A percentile compares a stretch with the other conserved stretches of the same genome.
Evolutionary conservation across 805 yeast genomes (phyloP).

Genomic region (Wickerhamiella azyma): DNA sequence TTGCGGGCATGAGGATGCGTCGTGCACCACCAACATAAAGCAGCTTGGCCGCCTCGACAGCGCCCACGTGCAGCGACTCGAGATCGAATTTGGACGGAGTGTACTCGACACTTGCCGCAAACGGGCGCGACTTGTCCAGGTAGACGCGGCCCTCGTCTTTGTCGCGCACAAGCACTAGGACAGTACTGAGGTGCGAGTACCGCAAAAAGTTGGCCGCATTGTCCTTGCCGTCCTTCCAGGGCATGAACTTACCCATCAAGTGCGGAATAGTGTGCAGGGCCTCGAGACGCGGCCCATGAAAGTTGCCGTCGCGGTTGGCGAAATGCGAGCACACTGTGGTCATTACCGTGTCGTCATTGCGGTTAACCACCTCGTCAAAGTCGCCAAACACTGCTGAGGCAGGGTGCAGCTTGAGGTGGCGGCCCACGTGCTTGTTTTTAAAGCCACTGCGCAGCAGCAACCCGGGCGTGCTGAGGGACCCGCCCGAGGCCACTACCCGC

Average conservation of each 20-base stretch:
- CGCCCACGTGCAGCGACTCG: conserved; percentile 28
- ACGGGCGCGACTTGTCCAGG: conserved; percentile 27
- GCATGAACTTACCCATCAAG: conserved; percentile 28
- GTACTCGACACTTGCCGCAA: conserved; percentile 28
- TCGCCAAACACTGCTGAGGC: conserved; percentile 31
- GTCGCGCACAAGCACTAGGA: conserved; percentile 37
- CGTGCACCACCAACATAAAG: conserved; percentile 37
- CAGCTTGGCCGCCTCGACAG: conserved; percentile 32
- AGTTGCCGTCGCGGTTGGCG: conserved; percentile 39
- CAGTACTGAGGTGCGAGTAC: conserved; percentile 29
- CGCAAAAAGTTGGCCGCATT: conserved; percentile 26
- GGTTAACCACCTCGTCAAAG: conserved; percentile 29
- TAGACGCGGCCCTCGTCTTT: conserved; percentile 30
- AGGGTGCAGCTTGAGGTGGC: conserved; percentile 40
- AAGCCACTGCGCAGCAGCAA: conserved; percentile 37
- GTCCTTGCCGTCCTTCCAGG: conserved; percentile 31
- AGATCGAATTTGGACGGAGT: conserved; percentile 31
- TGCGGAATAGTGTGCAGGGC: conserved; percentile 35
- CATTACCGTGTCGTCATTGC: conserved; percentile 34
- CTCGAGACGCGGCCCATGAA: conserved; percentile 42
- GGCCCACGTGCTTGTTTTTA: conserved; percentile 37
- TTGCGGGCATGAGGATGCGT: conserved; percentile 25
- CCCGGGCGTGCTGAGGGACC: conserved; percentile 38
- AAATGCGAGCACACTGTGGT: conserved; percentile 35
- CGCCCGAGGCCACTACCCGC: conserved; percentile 34